Evolutionary conservation across 371 early-diverging fungal species (phyloP).

Genomic region (Apophysomyces trapeziformis): DNA sequence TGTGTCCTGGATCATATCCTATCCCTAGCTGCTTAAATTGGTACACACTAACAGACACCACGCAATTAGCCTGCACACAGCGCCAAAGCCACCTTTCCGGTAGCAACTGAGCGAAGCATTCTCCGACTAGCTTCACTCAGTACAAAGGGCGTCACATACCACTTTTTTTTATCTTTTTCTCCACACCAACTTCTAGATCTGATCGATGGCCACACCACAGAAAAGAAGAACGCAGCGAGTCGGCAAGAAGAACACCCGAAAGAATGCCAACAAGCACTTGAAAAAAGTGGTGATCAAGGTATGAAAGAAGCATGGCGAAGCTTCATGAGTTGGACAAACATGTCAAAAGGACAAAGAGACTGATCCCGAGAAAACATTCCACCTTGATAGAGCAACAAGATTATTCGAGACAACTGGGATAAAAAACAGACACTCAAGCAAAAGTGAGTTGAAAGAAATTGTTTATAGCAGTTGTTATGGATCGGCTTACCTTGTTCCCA

Average conservation of each 20-base stretch:
- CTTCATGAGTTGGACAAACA: neutral
- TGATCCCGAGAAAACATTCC: too few species aligned
- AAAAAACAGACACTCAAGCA: constrained; percentile 73
- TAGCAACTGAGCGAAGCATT: too few species aligned
- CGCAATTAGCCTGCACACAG: too few species aligned
- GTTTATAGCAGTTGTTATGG: constrained; percentile 11
- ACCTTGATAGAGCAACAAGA: constrained; percentile 50
- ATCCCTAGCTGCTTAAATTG: too few species aligned
- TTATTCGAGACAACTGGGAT: constrained; percentile 77
- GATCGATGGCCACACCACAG: constrained; percentile 44
- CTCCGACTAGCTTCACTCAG: neutral
- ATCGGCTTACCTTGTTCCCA: neutral
- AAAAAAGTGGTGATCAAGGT: constrained; percentile 57
- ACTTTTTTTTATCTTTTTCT: constrained; percentile 14
- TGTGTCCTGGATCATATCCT: too few species aligned
- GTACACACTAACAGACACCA: too few species aligned
- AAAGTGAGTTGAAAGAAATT: constrained; percentile 56
- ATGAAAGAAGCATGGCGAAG: constrained; percentile 9
- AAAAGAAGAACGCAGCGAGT: constrained; percentile 39
- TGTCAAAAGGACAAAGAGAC: too few species aligned
- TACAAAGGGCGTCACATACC: constrained; percentile 2
- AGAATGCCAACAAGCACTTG: constrained; percentile 57
- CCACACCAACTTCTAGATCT: neutral
- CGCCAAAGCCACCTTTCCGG: too few species aligned
- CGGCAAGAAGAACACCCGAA: constrained; percentile 53